Evolutionary conservation across 352 stramenopile species (phyloP).

Genomic region (Pilasporangium apinafurcum): DNA sequence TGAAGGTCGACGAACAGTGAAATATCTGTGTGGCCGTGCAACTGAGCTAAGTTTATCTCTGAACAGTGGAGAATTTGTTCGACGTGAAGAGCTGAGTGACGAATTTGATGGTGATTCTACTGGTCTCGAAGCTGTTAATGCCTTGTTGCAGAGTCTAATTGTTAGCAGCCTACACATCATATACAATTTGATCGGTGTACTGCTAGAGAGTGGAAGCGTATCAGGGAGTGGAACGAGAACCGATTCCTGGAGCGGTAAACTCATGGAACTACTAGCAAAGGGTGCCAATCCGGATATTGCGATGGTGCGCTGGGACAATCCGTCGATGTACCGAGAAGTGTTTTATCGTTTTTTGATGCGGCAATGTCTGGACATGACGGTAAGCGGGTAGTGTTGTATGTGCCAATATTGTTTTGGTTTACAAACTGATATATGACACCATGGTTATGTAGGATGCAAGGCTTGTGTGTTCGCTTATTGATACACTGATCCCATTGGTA

Average conservation of each 20-base stretch:
- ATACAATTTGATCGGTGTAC: constrained; percentile 24
- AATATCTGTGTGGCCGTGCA: constrained; percentile 34
- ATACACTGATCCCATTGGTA: constrained; percentile 31
- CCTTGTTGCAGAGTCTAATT: constrained; percentile 15
- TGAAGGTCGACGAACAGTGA: constrained; percentile 43
- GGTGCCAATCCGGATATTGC: constrained; percentile 10
- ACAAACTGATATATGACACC: no score
- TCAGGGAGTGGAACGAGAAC: neutral
- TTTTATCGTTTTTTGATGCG: constrained; percentile 41
- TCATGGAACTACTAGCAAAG: constrained; percentile 27
- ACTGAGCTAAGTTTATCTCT: constrained; percentile 16
- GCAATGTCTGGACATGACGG: constrained; percentile 40
- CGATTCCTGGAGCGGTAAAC: constrained; percentile 4
- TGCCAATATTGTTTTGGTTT: constrained; percentile 3
- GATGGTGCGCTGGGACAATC: neutral
- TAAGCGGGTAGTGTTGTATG: no score
- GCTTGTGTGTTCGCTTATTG: constrained; percentile 31
- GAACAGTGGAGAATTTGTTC: constrained; percentile 18
- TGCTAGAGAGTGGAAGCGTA: constrained; percentile 27
- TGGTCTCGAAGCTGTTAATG: constrained; percentile 1
- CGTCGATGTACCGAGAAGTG: constrained; percentile 13
- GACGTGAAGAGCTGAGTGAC: neutral
- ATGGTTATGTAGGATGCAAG: constrained; percentile 31
- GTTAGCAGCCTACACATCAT: constrained; percentile 23
- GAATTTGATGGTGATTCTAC: neutral